These are phyloP conservation scores for Beta lomatogona DNA, from an alignment of 179 eudicot genomes.

Conservation along the genomic window DNA sequence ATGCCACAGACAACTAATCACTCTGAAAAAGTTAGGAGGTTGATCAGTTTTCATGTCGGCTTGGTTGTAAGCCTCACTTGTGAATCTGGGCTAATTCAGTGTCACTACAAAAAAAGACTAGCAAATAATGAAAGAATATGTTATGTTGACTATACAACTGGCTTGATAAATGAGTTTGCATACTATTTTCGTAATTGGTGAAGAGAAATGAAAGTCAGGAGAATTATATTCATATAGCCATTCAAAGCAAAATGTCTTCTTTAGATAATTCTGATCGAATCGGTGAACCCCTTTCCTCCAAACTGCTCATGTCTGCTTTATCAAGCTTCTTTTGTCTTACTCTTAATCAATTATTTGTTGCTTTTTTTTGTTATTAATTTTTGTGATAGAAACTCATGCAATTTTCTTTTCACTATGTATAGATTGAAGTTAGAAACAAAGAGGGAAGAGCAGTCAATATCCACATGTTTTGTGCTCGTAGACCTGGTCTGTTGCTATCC, in stretches of 20 bases:
- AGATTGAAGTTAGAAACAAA: slow-evolving; percentile 69
- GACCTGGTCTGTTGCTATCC: slow-evolving; percentile 81
- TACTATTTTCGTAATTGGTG: too few relatives aligned
- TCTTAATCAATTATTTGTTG: neutral
- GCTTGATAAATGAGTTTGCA: neutral
- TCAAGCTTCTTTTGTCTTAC: neutral
- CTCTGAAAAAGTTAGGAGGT: neutral
- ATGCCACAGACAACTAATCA: neutral
- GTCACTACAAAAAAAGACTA: neutral
- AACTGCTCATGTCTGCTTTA: neutral
- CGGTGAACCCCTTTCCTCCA: neutral
- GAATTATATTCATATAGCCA: neutral
- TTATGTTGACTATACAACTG: neutral
- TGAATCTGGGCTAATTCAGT: neutral
- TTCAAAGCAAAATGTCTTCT: neutral
- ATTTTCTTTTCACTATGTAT: neutral
- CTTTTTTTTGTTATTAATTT: neutral
- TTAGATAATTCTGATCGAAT: neutral
- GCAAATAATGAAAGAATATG: neutral
- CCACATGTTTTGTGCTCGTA: slow-evolving; percentile 78
- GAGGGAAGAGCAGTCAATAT: slow-evolving; percentile 80
- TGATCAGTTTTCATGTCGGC: neutral
- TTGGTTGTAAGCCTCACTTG: neutral
- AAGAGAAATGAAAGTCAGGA: neutral
- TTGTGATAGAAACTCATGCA: neutral